These are phyloP conservation scores for Miscanthus lutarioriparius DNA, from an alignment of 176 grass and related monocot genomes.

Conservation along the genomic window DNA sequence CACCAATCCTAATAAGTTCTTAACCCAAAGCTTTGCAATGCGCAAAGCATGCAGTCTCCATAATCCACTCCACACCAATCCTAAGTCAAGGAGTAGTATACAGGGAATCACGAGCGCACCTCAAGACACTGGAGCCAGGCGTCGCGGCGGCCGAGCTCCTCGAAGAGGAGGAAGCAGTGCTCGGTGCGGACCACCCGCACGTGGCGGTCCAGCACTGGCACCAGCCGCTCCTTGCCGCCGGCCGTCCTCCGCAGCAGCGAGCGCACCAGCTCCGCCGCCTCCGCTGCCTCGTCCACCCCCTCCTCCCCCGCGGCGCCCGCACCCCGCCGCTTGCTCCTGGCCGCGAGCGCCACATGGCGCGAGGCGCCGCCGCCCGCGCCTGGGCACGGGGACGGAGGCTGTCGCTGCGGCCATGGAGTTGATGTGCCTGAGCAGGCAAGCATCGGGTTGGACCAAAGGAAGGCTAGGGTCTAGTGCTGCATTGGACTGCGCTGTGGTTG, in stretches of 20 bases:
- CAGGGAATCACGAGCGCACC: slow-evolving; percentile 24
- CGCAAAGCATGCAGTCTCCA: background rate
- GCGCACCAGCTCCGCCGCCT: slow-evolving; percentile 59
- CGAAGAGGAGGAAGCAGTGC: slow-evolving; percentile 92
- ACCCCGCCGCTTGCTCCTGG: slow-evolving; percentile 33
- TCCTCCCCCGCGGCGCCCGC: slow-evolving; percentile 26
- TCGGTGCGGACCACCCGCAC: slow-evolving; percentile 74
- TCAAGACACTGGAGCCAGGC: slow-evolving; percentile 88
- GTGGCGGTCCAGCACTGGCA: slow-evolving; percentile 69
- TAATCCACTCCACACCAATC: background rate
- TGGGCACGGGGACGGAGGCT: background rate
- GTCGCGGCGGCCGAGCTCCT: slow-evolving; percentile 85
- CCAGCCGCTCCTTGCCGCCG: slow-evolving; percentile 70
- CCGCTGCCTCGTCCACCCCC: slow-evolving; percentile 29
- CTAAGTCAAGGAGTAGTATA: background rate
- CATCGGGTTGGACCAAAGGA: slow-evolving; percentile 15
- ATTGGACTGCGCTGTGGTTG: background rate
- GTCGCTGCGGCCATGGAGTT: slow-evolving; percentile 22
- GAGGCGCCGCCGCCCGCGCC: background rate
- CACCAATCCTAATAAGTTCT: background rate
- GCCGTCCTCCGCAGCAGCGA: slow-evolving; percentile 53
- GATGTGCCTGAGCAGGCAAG: slow-evolving; percentile 45
- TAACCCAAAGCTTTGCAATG: background rate
- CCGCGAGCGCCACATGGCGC: slow-evolving; percentile 12
- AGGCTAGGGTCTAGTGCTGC: background rate